Percentiles rank a stretch among this genome's conserved stretches.
These are phyloP conservation scores for Eucalyptus grandis DNA, from an alignment of 345 rosid genomes.

Conservation along the genomic window DNA sequence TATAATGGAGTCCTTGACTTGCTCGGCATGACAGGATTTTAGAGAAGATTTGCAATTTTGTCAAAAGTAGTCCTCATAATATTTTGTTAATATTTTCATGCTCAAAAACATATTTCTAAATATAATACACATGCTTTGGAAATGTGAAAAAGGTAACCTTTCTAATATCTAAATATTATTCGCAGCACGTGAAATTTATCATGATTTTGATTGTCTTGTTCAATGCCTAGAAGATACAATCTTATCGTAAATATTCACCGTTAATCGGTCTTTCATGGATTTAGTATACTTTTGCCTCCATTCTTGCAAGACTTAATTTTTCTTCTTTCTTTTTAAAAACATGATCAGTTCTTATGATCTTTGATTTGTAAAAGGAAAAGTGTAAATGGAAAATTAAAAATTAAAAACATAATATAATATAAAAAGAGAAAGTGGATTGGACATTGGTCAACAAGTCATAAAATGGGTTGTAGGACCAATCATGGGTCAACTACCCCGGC, in stretches of 20 bases:
- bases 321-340: neutral
- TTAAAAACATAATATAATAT: neutral
- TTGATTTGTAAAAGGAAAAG: neutral
- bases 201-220: neutral
- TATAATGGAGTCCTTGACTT: neutral
- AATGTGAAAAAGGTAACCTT: neutral
- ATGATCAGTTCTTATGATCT: neutral
- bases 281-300: neutral
- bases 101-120: neutral
- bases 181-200: neutral
- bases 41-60: neutral
- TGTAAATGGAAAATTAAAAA: neutral
- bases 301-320: neutral
- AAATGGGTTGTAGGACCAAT: neutral
- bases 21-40: neutral
- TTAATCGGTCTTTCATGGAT: neutral
- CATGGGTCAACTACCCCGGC: neutral
- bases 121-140: neutral
- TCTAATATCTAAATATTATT: neutral
- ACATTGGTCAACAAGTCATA: neutral
- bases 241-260: neutral
- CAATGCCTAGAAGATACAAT: neutral
- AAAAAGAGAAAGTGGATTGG: neutral
- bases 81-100: neutral
- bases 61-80: neutral